A percentile compares a stretch with the other conserved stretches of the same genome.
Conservation (phyloP, 805 yeast genomes). For the Kodamaea laetipori region DNA sequence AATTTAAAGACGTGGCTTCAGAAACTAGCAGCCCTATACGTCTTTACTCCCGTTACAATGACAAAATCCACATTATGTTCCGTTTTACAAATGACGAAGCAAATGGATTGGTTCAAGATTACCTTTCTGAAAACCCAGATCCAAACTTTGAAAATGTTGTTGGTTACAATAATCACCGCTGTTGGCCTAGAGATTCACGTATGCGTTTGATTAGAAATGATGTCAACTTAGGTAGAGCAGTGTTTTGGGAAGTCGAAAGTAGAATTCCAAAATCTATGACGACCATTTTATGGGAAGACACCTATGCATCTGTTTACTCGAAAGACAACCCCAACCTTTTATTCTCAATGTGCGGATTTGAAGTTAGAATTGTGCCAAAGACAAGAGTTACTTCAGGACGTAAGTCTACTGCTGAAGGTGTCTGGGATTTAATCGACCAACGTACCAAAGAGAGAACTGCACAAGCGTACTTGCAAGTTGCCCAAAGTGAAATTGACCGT, state of each 20-base stretch:
- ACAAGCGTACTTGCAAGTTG: conserved; percentile 80
- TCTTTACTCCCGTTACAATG: conserved; percentile 79
- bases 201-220: conserved; percentile 91
- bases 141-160: conserved; percentile 85
- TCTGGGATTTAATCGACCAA: conserved; percentile 82
- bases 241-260: conserved; percentile 83
- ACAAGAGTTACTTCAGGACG: conserved; percentile 50
- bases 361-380: conserved; percentile 83
- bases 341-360: conserved; percentile 94
- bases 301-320: conserved; percentile 86
- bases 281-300: conserved; percentile 72
- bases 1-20: conserved; percentile 57
- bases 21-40: conserved; percentile 77
- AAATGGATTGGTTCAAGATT: conserved; percentile 72
- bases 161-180: conserved; percentile 83
- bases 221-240: conserved; percentile 89
- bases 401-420: conserved; percentile 68
- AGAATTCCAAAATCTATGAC: conserved; percentile 79
- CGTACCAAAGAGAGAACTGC: conserved; percentile 83
- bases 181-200: conserved; percentile 93
- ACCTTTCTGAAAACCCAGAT: conserved; percentile 82
- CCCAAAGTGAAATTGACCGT: conserved; percentile 73
- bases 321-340: conserved; percentile 85
- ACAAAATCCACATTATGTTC: conserved; percentile 77
- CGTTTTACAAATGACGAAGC: conserved; percentile 75